Conservation (phyloP, 345 rosid species). For the Linum trigynum region DNA sequence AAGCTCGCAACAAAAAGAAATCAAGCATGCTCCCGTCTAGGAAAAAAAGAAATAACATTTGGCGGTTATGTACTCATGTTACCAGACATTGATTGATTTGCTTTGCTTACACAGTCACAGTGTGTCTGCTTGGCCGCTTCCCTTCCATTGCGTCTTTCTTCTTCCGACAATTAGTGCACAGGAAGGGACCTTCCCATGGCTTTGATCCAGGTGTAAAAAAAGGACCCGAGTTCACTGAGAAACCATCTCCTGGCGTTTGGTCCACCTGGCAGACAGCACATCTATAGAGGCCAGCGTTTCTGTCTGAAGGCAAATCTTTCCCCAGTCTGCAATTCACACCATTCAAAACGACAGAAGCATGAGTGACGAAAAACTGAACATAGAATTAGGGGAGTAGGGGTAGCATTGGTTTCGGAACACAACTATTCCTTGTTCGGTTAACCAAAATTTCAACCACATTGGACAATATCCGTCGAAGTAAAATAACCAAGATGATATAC, state of each 20-base stretch:
- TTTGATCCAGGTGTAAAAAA: slow-evolving; percentile 65
- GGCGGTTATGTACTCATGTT: slow-evolving; percentile 36
- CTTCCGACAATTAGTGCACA: slow-evolving; percentile 65
- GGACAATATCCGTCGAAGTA: too few species aligned
- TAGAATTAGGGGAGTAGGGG: too few species aligned
- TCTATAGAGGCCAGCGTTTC: slow-evolving; percentile 52
- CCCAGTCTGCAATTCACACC: slow-evolving; percentile 61
- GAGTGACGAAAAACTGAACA: too few species aligned
- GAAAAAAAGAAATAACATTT: slow-evolving; percentile 12
- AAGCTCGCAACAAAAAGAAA: slow-evolving; percentile 17
- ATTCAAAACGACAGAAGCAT: too few species aligned
- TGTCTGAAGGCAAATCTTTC: slow-evolving; percentile 44
- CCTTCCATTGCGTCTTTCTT: slow-evolving; percentile 99
- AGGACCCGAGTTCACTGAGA: slow-evolving; percentile 50
- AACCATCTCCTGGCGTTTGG: slow-evolving; percentile 53
- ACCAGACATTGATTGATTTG: slow-evolving; percentile 13
- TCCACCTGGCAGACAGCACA: slow-evolving; percentile 97
- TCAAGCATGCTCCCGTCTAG: slow-evolving; percentile 45
- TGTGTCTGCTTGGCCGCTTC: slow-evolving; percentile 56
- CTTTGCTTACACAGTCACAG: slow-evolving; percentile 32
- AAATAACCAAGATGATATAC: too few species aligned
- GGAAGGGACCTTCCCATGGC: slow-evolving; percentile 92
- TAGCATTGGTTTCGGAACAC: too few species aligned
- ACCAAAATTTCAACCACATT: too few species aligned
- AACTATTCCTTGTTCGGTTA: too few species aligned